Evolutionary conservation across 352 stramenopile species (phyloP).

Genomic region (Phytopythium litorale): DNA sequence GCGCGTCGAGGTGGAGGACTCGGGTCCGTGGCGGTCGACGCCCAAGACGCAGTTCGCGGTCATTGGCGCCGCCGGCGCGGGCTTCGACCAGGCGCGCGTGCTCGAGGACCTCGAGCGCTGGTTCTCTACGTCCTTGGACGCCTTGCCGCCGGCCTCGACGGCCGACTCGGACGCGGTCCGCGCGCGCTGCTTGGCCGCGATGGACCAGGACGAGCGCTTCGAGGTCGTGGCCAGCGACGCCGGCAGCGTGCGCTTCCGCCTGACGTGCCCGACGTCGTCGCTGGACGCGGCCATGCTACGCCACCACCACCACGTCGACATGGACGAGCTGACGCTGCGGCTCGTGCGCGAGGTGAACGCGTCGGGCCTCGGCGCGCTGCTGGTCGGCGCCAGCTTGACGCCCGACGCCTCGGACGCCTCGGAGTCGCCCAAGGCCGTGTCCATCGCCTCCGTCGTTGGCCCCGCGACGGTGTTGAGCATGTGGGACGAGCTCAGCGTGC

Average conservation of each 20-base stretch:
- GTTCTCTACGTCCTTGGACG: conserved; percentile 14
- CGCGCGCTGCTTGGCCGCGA: conserved; percentile 16
- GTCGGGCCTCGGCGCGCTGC: conserved; percentile 35
- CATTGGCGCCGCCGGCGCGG: conserved; percentile 33
- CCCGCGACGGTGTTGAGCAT: conserved; percentile 43
- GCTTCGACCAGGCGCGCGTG: conserved; percentile 31
- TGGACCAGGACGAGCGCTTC: conserved; percentile 50
- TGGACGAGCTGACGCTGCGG: conserved; percentile 57
- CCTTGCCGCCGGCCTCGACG: conserved; percentile 5
- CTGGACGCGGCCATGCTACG: conserved; percentile 62
- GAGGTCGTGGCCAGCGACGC: conserved; percentile 17
- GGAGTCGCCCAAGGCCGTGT: conserved; percentile 22
- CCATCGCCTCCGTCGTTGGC: conserved; percentile 38
- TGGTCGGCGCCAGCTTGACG: conserved; percentile 17
- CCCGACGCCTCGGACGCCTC: conserved; percentile 6
- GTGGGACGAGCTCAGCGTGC: conserved; percentile 44
- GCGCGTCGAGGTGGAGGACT: conserved; percentile 61
- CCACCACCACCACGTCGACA: conserved; percentile 71
- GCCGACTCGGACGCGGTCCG: background rate
- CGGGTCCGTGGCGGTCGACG: conserved; percentile 45
- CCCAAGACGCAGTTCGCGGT: conserved; percentile 75
- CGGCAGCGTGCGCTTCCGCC: conserved; percentile 32
- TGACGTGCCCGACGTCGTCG: conserved; percentile 42
- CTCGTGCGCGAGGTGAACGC: conserved; percentile 64
- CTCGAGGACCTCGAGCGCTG: conserved; percentile 22